A percentile compares a stretch with the other conserved stretches of the same genome.
Evolutionary conservation across 176 grass and related monocot species (phyloP).

Genomic region (Zizania latifolia): DNA sequence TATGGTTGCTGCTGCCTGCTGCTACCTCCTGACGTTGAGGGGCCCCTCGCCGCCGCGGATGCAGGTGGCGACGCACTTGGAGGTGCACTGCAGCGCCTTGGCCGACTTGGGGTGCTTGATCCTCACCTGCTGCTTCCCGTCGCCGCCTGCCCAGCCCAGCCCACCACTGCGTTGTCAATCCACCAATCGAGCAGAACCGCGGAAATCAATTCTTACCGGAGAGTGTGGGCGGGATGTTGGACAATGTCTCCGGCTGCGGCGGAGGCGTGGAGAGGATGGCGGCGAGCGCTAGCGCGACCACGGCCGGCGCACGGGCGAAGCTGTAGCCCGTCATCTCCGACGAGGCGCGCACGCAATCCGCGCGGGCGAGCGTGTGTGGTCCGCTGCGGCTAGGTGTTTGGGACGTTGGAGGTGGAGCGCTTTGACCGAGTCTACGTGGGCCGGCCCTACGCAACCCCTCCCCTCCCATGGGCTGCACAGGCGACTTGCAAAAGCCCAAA

Average conservation of each 20-base stretch:
- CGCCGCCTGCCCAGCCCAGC: constrained; percentile 13
- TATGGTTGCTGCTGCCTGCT: too few relatives aligned
- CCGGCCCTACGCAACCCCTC: background rate
- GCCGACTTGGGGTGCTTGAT: constrained; percentile 61
- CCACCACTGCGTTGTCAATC: background rate
- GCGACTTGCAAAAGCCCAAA: too few relatives aligned
- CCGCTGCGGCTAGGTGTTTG: too few relatives aligned
- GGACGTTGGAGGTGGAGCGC: too few relatives aligned
- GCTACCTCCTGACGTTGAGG: constrained; percentile 37
- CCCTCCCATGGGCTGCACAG: too few relatives aligned
- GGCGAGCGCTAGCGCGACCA: constrained; percentile 28
- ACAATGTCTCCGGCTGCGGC: constrained; percentile 28
- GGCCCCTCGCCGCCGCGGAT: constrained; percentile 66
- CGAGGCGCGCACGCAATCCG: background rate
- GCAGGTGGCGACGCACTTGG: constrained; percentile 74
- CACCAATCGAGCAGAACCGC: background rate
- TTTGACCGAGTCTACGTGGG: too few relatives aligned
- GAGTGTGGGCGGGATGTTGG: constrained; percentile 49
- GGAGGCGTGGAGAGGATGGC: constrained; percentile 42
- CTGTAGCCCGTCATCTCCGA: background rate
- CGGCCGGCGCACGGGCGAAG: constrained; percentile 4
- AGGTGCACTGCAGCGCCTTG: constrained; percentile 51
- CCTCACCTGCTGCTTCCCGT: constrained; percentile 33
- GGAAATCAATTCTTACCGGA: constrained; percentile 21
- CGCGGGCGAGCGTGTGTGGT: background rate